These are phyloP conservation scores for Podaxis mareebaensis DNA, from an alignment of 768 basidiomycete genomes.

Conservation along the genomic window DNA sequence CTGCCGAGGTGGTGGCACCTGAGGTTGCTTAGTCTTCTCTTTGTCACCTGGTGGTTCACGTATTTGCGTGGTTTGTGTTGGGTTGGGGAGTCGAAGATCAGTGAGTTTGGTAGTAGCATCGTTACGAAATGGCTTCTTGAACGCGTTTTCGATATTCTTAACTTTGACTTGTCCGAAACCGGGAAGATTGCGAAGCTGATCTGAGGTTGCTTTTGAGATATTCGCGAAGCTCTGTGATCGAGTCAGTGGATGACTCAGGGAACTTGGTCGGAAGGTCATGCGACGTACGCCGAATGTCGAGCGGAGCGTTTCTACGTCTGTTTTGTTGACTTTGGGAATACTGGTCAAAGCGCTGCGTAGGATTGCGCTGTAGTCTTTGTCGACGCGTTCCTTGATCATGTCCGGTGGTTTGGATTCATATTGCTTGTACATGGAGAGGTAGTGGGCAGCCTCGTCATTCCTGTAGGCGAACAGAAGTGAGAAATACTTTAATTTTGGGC, in stretches of 20 bases:
- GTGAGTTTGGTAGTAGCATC: constrained; percentile 50
- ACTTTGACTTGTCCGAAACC: constrained; percentile 96
- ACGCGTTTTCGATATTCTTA: constrained; percentile 85
- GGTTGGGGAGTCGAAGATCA: constrained; percentile 17
- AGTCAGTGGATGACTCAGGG: not conserved
- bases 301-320: constrained; percentile 90
- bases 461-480: constrained; percentile 37
- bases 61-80: constrained; percentile 1
- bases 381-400: constrained; percentile 91
- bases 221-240: constrained; percentile 75
- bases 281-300: constrained; percentile 85
- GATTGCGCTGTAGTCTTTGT: constrained; percentile 84
- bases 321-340: constrained; percentile 95
- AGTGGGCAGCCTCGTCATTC: constrained; percentile 88
- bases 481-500: not conserved
- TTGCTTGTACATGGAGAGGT: constrained; percentile 88
- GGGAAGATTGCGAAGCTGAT: constrained; percentile 80
- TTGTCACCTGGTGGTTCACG: constrained; percentile 1
- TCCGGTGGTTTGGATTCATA: constrained; percentile 93
- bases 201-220: constrained; percentile 71
- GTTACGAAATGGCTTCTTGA: constrained; percentile 85
- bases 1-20: constrained; percentile 1
- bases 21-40: not conserved
- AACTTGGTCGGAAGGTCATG: not conserved
- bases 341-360: constrained; percentile 82